Conservation (phyloP, 257 asterid species). For the Nemophila menziesii region DNA sequence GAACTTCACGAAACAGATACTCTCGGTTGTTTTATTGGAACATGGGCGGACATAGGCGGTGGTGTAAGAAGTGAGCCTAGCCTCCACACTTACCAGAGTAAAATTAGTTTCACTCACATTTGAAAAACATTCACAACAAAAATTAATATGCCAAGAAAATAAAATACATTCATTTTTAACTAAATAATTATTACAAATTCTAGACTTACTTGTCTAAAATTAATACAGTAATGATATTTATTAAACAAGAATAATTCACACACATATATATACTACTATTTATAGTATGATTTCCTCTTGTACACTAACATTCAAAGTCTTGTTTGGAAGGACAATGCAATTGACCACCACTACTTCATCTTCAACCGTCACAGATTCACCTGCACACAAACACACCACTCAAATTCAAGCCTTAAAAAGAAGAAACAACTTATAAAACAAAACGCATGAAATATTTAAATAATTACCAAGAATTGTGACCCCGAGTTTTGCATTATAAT, state of each 20-base stretch:
- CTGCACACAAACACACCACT: conserved; percentile 22
- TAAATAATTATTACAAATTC: not conserved
- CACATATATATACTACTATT: conserved; percentile 1
- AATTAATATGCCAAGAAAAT: not conserved
- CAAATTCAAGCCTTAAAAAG: not conserved
- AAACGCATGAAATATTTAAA: not conserved
- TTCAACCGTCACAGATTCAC: conserved; percentile 70
- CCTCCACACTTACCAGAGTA: no score
- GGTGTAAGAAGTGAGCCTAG: no score
- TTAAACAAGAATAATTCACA: not conserved
- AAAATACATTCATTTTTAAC: not conserved
- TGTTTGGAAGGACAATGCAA: conserved; percentile 83
- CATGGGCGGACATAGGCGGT: no score
- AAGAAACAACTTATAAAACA: not conserved
- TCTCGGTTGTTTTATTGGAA: no score
- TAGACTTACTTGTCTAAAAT: no score
- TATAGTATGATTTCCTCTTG: conserved; percentile 77
- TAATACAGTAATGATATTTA: no score
- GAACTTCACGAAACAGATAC: no score
- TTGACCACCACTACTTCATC: conserved; percentile 66
- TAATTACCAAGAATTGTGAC: conserved; percentile 59
- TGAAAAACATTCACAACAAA: no score
- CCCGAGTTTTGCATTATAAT: conserved; percentile 64
- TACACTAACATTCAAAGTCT: conserved; percentile 56
- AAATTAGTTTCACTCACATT: not conserved